A percentile compares a stretch with the other conserved stretches of the same genome.
Evolutionary conservation across 2,329 filamentous ascomycete genomes (phyloP).

Genomic region (Phialocephala subalpina): DNA sequence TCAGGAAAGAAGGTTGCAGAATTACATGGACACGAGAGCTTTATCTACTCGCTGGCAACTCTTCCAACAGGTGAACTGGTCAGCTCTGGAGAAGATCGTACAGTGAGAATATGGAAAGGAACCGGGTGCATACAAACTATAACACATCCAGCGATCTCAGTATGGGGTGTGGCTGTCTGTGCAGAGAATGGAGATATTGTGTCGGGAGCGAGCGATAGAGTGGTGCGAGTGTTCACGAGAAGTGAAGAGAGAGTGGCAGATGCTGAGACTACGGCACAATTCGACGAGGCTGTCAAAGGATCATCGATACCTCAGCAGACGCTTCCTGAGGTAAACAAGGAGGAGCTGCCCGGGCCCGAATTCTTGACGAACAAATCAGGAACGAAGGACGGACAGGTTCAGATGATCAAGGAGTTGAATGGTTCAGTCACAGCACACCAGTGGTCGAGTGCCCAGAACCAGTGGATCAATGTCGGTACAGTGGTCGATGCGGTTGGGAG

Average conservation of each 20-base stretch:
- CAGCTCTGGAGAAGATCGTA: conserved; percentile 94
- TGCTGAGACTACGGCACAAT: conserved; percentile 71
- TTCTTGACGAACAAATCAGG: conserved; percentile 84
- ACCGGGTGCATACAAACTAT: conserved; percentile 91
- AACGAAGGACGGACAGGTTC: conserved; percentile 95
- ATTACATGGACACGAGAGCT: conserved; percentile 89
- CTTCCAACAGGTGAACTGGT: conserved; percentile 87
- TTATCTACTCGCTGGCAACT: conserved; percentile 85
- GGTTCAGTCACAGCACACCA: conserved; percentile 86
- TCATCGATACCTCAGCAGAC: conserved; percentile 91
- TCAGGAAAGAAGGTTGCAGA: conserved; percentile 79
- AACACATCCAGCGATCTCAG: conserved; percentile 94
- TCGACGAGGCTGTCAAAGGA: conserved; percentile 82
- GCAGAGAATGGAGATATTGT: conserved; percentile 87
- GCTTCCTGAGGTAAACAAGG: conserved; percentile 85
- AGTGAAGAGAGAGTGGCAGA: conserved; percentile 74
- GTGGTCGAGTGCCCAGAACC: conserved; percentile 70
- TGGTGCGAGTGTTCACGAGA: conserved; percentile 85
- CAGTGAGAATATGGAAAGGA: conserved; percentile 86
- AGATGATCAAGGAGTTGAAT: conserved; percentile 86
- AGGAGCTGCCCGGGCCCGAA: conserved; percentile 87
- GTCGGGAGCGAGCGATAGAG: conserved; percentile 89
- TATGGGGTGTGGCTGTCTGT: conserved; percentile 91
- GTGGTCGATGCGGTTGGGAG: conserved; percentile 91
- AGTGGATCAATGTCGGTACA: conserved; percentile 92